Evolutionary conservation across 148 eudicot species (phyloP), one percentile per base, ranked within the genome.

Genomic region (Spergularia marina): DNA sequence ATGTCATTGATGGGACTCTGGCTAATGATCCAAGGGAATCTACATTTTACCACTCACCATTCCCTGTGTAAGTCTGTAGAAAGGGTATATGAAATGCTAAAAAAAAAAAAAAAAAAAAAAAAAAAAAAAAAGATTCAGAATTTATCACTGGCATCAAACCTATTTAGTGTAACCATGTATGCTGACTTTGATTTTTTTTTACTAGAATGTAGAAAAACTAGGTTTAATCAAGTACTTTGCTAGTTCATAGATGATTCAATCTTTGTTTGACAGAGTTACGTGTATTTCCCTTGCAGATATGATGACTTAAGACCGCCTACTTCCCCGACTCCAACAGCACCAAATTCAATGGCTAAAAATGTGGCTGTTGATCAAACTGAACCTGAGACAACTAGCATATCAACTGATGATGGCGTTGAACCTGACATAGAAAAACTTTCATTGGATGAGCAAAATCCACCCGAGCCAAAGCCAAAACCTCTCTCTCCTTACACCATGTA

Each of bases 231-330:
- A 57, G 52, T 20, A 10, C 34, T 61, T 10, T 51, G 61, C 44
- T 69, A 7, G 51, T 49, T 5, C 57, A 25, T 36, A 18, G 25
- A 34, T 17, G 7, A 49, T 53, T 55, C 68, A 62, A 36, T 55
- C 70, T 75, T 7, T 6, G 30, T 12, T 15, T 7, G 20, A 52
- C 58, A 53, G 64, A 71, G 23, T 41, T 59, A 49, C 17, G 20
- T 1, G 12, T 34, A 17, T 20, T 20, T 40, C 18, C 25, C 18
- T 60, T 44, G 39, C 87, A 91, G 97, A 34, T 91, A 89, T 61
- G 89, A 83, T 40, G 90, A 86, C 77, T 73, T 91, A 63, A 91
- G 80, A 82, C 97, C 97, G 40, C 93, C 93, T 44, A 83, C 89
- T 54, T 85, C 93, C 56, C 91, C 93, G 30, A 73, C 87, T 72